Evolutionary conservation across 2,329 filamentous ascomycete genomes (phyloP).

Genomic region (Neobulgaria alba): DNA sequence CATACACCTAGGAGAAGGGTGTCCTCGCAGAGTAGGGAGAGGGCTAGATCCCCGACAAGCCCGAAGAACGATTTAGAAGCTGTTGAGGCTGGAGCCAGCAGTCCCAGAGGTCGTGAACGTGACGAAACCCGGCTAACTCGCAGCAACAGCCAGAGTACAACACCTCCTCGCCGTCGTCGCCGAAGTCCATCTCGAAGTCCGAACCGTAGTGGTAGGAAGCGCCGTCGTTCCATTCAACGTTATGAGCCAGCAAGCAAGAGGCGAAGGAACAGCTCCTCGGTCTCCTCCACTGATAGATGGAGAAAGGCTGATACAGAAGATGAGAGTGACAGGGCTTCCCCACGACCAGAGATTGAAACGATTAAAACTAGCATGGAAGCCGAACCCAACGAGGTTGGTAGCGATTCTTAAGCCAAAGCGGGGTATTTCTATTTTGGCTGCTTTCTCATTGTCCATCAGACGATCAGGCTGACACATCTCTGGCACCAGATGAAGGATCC

Average conservation of each 20-base stretch:
- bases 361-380: conserved; percentile 16
- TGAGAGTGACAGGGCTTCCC: conserved; percentile 33
- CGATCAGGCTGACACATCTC: conserved; percentile 29
- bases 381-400: conserved; percentile 35
- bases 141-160: conserved; percentile 28
- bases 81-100: conserved; percentile 9
- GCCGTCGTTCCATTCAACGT: conserved; percentile 28
- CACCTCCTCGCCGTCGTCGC: conserved; percentile 25
- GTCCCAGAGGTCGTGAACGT: conserved; percentile 23
- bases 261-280: conserved; percentile 43
- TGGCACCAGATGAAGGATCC: conserved; percentile 30
- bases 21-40: conserved; percentile 16
- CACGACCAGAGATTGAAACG: conserved; percentile 16
- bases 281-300: conserved; percentile 38
- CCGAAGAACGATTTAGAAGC: conserved; percentile 18
- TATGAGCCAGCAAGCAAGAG: conserved; percentile 32
- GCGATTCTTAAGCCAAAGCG: conserved; percentile 25
- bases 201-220: conserved; percentile 24
- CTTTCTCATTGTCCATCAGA: conserved; percentile 10
- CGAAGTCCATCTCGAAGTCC: conserved; percentile 21
- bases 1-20: conserved; percentile 17
- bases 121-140: conserved; percentile 29
- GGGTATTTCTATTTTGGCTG: conserved; percentile 13
- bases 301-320: conserved; percentile 50
- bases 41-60: conserved; percentile 14